phyloP scores from a whole-genome alignment of 805 yeast genomes.

The Saccharomycopsis microspora region DNA sequence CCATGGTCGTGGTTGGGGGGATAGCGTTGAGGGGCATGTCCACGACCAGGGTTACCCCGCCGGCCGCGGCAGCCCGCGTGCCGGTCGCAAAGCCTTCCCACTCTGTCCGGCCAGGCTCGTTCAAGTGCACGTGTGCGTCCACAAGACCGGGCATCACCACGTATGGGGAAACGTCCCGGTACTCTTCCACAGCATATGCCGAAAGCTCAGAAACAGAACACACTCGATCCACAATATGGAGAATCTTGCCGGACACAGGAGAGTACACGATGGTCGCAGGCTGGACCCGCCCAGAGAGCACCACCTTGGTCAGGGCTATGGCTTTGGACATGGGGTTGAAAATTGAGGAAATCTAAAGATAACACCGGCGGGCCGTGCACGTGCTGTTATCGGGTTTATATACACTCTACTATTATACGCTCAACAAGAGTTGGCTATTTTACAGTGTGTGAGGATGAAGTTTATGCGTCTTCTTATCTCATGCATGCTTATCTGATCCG shows the following conservation, averaged over 20 bases:
- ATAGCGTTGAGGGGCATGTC: conserved; percentile 96
- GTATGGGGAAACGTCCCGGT: conserved; percentile 47
- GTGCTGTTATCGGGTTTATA: too few relatives aligned
- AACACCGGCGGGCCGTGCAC: background rate
- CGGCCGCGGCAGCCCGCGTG: conserved; percentile 86
- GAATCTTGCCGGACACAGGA: conserved; percentile 42
- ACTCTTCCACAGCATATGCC: conserved; percentile 22
- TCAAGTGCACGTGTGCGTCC: conserved; percentile 88
- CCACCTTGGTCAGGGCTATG: conserved; percentile 47
- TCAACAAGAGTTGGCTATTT: too few relatives aligned
- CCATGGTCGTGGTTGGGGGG: conserved; percentile 86
- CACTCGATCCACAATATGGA: conserved; percentile 27
- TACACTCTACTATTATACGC: too few relatives aligned
- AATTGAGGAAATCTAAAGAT: background rate
- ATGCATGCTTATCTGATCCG: too few relatives aligned
- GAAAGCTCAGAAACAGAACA: conserved; percentile 22
- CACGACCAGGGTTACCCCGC: conserved; percentile 91
- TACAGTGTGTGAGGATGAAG: too few relatives aligned
- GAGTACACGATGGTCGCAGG: conserved; percentile 64
- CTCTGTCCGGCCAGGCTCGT: conserved; percentile 96
- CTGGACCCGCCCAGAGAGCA: conserved; percentile 31
- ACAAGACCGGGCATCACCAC: conserved; percentile 82
- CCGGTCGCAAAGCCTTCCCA: conserved; percentile 99
- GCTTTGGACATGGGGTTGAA: conserved; percentile 41
- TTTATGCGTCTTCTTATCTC: too few relatives aligned